Evolutionary conservation across 768 basidiomycete species (phyloP), one percentile per base, ranked within the genome.

Genomic region (Collybia sp.): DNA sequence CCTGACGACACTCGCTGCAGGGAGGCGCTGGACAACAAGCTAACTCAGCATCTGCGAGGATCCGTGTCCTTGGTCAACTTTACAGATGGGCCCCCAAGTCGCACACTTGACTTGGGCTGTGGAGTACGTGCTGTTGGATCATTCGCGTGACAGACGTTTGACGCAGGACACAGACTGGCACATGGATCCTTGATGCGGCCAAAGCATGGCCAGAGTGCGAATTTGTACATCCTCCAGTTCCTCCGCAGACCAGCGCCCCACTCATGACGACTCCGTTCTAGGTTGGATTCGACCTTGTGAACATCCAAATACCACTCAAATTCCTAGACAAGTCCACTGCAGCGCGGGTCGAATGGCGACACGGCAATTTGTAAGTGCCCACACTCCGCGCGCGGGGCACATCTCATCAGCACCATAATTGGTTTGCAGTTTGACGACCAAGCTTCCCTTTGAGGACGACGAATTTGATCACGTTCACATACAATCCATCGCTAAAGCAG

Each of bases 381-480:
- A 36, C 11, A 15, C 12, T 36, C 19, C 38, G 35, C 33, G 30
- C 45, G 18, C 37, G 18, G 37, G 38, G 35, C 42, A 13, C 30
- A 12, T 41, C 31, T 35, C 43, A 41, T 3, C 30, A 30, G 37
- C 42, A 53, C 33, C 20, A 31, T 20, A 13, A 18, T n/a, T 16
- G 13, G 51, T 12, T 44, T 43, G 12, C 50, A 89, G 87, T 60
- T 63, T 90, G 54, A 85, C 86, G 40, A 86, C 79, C 10, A 84
- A 74, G 54, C 69, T 90, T 15, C 88, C 88, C 0, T 90, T 88
- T 57, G 85, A 88, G 12, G 88, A 89, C 45, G 85, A 89, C 49
- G 80, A 85, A 53, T 90, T 90, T 50, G 88, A 90, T 60, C 79
- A 85, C 59, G 79, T 90, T n/a, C 88, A 84, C 53, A 76, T 89